Conservation (phyloP, 106 monocot species). For the Acorus calamus region DNA sequence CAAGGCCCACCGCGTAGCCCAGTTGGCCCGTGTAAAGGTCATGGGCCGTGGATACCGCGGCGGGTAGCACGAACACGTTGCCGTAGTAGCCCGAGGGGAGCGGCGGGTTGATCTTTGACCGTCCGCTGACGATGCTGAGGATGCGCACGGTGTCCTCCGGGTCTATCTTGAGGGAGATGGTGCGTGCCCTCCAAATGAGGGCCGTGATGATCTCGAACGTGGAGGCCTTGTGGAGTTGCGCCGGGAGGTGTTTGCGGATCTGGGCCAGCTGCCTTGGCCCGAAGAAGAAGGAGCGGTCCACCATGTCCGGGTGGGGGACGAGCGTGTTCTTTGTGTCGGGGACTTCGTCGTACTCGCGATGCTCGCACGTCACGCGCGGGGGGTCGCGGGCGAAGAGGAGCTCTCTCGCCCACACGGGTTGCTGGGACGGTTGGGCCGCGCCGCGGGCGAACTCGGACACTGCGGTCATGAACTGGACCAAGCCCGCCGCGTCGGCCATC, state of each 20-base stretch:
- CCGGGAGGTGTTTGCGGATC: conserved; percentile 18
- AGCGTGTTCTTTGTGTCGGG: conserved; percentile 5
- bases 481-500: conserved; percentile 5
- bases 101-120: too few species aligned
- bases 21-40: too few species aligned
- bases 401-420: conserved; percentile 23
- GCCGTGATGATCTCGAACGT: conserved; percentile 37
- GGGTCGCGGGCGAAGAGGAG: conserved; percentile 7
- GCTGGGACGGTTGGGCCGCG: conserved; percentile 1
- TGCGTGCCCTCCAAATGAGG: conserved; percentile 24
- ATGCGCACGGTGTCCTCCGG: conserved; percentile 25
- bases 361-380: conserved; percentile 15
- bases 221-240: neutral
- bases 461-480: conserved; percentile 27
- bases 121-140: neutral
- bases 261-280: conserved; percentile 19
- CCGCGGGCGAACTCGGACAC: conserved; percentile 28
- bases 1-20: too few species aligned
- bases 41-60: too few species aligned
- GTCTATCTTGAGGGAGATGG: conserved; percentile 12
- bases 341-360: conserved; percentile 23
- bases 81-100: too few species aligned
- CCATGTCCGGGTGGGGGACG: conserved; percentile 8
- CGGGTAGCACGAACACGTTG: too few species aligned
- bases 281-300: conserved; percentile 37